Percentiles rank a stretch among this genome's conserved stretches.
phyloP scores from a whole-genome alignment of 176 grass and related monocot genomes.

The Oryza glaberrima region DNA sequence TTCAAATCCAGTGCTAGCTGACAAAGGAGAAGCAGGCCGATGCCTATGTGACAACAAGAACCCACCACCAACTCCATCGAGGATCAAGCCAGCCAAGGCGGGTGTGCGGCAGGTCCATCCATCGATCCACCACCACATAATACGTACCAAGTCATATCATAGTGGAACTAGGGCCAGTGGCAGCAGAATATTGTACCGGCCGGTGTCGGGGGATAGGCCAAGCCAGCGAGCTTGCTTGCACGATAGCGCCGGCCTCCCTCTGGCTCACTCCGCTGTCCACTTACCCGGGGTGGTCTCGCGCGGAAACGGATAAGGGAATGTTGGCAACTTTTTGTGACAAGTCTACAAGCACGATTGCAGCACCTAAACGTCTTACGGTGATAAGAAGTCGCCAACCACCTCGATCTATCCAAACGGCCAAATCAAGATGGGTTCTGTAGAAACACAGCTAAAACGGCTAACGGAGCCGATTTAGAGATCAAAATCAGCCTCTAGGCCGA shows the following conservation, averaged over 20 bases:
- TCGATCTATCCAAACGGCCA: too few relatives aligned
- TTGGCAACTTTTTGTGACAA: too few relatives aligned
- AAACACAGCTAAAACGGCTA: too few relatives aligned
- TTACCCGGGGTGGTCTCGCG: neutral
- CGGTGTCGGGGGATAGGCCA: too few relatives aligned
- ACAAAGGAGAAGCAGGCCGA: neutral
- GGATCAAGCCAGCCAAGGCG: neutral
- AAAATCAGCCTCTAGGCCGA: too few relatives aligned
- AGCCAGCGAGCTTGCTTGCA: too few relatives aligned
- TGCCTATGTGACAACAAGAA: neutral
- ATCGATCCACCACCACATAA: neutral
- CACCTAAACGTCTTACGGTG: too few relatives aligned
- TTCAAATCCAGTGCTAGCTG: neutral
- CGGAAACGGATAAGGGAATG: neutral
- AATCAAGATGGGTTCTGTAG: too few relatives aligned
- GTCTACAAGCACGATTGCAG: too few relatives aligned
- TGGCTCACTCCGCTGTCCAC: neutral
- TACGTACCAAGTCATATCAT: neutral
- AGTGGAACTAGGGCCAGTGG: neutral
- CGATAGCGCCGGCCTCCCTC: neutral
- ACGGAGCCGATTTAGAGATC: too few relatives aligned
- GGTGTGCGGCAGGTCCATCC: neutral
- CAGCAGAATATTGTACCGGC: neutral
- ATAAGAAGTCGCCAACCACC: too few relatives aligned
- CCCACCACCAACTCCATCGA: neutral